Base-by-base conservation (phyloP, 2,329 filamentous ascomycete species). In the Penicillium frequentans region DNA sequence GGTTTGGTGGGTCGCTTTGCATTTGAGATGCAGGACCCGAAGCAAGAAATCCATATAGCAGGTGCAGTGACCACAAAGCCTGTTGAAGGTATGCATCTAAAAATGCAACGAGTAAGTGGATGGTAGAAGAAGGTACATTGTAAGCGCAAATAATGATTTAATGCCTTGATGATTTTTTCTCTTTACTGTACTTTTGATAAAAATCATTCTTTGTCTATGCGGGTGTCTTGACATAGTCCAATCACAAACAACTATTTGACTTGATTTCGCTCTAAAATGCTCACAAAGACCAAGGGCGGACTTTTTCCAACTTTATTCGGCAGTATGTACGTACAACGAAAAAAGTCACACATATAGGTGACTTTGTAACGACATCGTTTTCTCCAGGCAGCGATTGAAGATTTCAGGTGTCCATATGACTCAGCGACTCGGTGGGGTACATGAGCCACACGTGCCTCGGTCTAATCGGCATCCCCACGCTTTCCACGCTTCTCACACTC, bases 11-110 rank as follows among this genome's bases (percentile, higher is more conserved):
- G 70, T 0, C 54, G 68, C 26, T 77, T 74, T 63, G 58, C 54
- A 27, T 68, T 74, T 60, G 68, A 69, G 58, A 66, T 76, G 70
- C 68, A 74, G 58, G 65, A 74, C 59, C 73, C 73, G 2, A 69
- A 71, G 49, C 67, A 74, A 61, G 66, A 71, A 52, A 65, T 65
- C 49, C 64, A 73, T 61, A 69, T 75, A 60, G 70, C 64, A 1
- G 73, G 73, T 2, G 70, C 71, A 29, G 68, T 76, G 23, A 75
- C 75, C 7, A 75, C 70, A 13, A 75, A 75, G 67, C 75, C 75
- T 0, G 68, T 71, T 14, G 72, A 74, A 49, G 75, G 75, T 19
- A 73, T 77, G 70, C 66, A 73, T 64, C 60, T 77, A 59, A 65
- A 60, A 51, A 68, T 75, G 66, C 60, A 52, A 24, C 61, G 63